Evolutionary conservation across 352 stramenopile genomes (phyloP).

Genomic region (Phytophthora pinifolia): DNA sequence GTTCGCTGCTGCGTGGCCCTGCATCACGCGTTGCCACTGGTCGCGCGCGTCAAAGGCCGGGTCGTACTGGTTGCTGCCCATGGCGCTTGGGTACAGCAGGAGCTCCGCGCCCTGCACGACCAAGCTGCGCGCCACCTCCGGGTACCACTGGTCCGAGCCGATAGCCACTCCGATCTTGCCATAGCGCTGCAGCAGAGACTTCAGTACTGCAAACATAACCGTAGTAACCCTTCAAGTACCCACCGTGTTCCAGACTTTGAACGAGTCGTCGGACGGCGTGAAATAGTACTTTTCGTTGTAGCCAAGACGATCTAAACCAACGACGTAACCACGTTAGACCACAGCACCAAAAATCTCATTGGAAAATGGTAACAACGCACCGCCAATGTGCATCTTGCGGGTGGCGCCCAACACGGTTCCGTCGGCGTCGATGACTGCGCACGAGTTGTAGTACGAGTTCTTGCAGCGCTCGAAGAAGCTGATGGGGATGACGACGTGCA

Average conservation of each 20-base stretch:
- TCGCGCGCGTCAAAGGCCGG: constrained; percentile 83
- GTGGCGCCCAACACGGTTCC: constrained; percentile 81
- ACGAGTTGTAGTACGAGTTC: constrained; percentile 94
- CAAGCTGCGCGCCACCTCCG: constrained; percentile 86
- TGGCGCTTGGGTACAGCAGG: constrained; percentile 76
- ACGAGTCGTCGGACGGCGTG: constrained; percentile 86
- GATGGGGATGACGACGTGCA: constrained; percentile 90
- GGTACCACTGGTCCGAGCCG: constrained; percentile 93
- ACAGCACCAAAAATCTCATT: background rate
- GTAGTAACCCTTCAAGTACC: constrained; percentile 3
- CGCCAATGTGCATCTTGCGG: constrained; percentile 91
- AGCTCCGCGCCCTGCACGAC: constrained; percentile 90
- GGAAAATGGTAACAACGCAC: constrained; percentile 22
- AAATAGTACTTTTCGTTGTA: constrained; percentile 95
- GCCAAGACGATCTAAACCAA: constrained; percentile 74
- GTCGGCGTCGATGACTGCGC: constrained; percentile 91
- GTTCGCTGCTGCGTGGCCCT: constrained; percentile 88
- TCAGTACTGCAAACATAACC: background rate
- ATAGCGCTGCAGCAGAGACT: constrained; percentile 56
- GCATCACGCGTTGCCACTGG: constrained; percentile 93
- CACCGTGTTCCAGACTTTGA: constrained; percentile 90
- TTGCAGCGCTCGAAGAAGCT: constrained; percentile 91
- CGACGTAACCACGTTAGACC: background rate
- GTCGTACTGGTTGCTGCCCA: constrained; percentile 89
- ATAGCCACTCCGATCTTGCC: constrained; percentile 89